Base-by-base conservation (phyloP, 768 basidiomycete species). In the Astraeus odoratus region DNA sequence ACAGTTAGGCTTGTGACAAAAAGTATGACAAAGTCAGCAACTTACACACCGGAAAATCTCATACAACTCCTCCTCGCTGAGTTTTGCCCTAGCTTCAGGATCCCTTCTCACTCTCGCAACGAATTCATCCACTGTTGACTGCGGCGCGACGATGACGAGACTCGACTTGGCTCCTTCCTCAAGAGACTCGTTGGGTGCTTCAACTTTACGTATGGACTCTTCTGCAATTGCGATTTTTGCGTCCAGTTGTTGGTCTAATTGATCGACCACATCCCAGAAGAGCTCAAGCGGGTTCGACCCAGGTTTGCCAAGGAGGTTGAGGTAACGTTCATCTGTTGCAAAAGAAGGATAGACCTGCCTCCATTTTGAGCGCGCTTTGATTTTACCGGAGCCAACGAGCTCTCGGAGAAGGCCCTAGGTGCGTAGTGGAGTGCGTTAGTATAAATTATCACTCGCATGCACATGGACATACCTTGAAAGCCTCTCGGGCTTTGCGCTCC, bases 221-320 rank as follows among this genome's bases (percentile, higher is more conserved):
- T 84, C 81, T 3, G 86, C 78, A 24, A 77, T 56, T n/a, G 73
- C 73, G 15, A 88, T 81, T 57, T 88, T 88, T 16, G 75, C 74
- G 49, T 93, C 91, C 15, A 95, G 75, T 51, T 81, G 76, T 58
- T 93, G 88, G 57, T 92, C 93, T 3, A 96, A 74, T 33, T 71
- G 73, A 63, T 99, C 96, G 36, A 96, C 84, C 8, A 76, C 61
- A 64, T 98, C 95, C 91, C 93, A 96, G 67, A 96, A 98, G 4
- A 98, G 76, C 57, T 99, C 96, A 24, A 99, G 74, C 1, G 95
- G 94, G 53, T 88, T 93, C 2, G 92, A 95, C 12, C 96, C 96
- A 7, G 89, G 88, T 55, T 86, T 88, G 13, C 96, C 95, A 15
- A 98, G 80, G 65, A 98, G 80, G 49, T 77, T 73, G 34, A 84